phyloP scores from a whole-genome alignment of 768 basidiomycete genomes.

The Lactarius trivialis region DNA sequence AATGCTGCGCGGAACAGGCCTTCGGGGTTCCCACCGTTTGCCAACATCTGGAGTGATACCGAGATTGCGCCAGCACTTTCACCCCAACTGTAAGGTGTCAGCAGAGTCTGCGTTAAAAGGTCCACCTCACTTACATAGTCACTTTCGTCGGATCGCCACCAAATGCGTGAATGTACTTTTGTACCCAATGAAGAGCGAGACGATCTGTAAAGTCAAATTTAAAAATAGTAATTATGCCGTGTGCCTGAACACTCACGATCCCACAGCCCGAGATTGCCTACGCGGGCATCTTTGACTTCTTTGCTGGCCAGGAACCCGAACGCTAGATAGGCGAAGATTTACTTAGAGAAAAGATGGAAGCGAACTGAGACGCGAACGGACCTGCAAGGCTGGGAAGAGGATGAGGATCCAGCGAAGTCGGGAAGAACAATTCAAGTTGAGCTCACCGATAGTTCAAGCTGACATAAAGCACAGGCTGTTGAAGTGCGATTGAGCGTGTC shows the following conservation, averaged over 20 bases:
- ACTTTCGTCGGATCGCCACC: slow-evolving; percentile 59
- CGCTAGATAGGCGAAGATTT: slow-evolving; percentile 24
- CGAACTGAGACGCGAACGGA: not conserved
- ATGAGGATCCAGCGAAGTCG: not conserved
- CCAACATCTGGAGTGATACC: slow-evolving; percentile 37
- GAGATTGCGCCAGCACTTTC: slow-evolving; percentile 49
- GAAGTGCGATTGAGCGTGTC: slow-evolving; percentile 23
- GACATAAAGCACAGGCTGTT: slow-evolving; percentile 25
- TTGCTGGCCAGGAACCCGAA: slow-evolving; percentile 47
- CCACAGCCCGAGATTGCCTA: slow-evolving; percentile 56
- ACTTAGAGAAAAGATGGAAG: not conserved
- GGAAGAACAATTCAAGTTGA: not conserved
- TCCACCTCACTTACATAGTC: slow-evolving; percentile 39
- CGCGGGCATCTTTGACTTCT: slow-evolving; percentile 45
- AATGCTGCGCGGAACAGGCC: slow-evolving; percentile 37
- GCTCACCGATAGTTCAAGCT: slow-evolving; percentile 26
- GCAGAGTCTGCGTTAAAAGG: slow-evolving; percentile 1
- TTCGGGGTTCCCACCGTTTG: slow-evolving; percentile 33
- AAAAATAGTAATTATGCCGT: not conserved
- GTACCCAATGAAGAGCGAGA: slow-evolving; percentile 55
- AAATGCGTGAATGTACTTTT: slow-evolving; percentile 55
- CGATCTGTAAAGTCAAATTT: slow-evolving; percentile 35
- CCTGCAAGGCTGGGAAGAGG: slow-evolving; percentile 4
- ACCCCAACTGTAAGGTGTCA: slow-evolving; percentile 38
- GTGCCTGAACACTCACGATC: slow-evolving; percentile 41